A percentile compares a stretch with the other conserved stretches of the same genome.
These are phyloP conservation scores for Sporormia fimetaria DNA, from an alignment of 495 filamentous ascomycete species.

Conservation along the genomic window DNA sequence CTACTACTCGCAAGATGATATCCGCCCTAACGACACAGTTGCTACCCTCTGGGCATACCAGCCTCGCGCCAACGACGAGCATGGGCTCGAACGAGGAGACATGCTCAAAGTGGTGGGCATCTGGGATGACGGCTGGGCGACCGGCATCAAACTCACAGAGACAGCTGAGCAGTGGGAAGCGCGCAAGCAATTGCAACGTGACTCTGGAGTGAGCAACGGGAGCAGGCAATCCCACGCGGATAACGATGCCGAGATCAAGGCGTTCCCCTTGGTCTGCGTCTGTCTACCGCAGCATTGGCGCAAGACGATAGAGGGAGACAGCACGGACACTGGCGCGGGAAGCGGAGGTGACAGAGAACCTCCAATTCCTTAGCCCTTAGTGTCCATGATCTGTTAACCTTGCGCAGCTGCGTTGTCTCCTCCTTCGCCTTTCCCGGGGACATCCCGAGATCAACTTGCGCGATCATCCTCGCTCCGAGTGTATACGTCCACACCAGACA, in stretches of 20 bases:
- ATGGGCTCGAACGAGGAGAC: slow-evolving; percentile 85
- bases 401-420: slow-evolving; percentile 9
- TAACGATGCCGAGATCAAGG: slow-evolving; percentile 80
- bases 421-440: neutral
- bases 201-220: slow-evolving; percentile 85
- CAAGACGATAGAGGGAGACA: slow-evolving; percentile 87
- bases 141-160: slow-evolving; percentile 71
- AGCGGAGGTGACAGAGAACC: slow-evolving; percentile 18
- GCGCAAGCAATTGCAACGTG: slow-evolving; percentile 64
- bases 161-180: slow-evolving; percentile 81
- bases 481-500: too few relatives aligned
- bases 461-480: too few relatives aligned
- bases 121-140: slow-evolving; percentile 99
- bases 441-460: too few relatives aligned
- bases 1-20: slow-evolving; percentile 96
- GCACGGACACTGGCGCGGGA: slow-evolving; percentile 16
- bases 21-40: slow-evolving; percentile 82
- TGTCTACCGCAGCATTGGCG: slow-evolving; percentile 96
- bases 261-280: slow-evolving; percentile 95
- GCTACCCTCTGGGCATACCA: slow-evolving; percentile 94
- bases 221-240: slow-evolving; percentile 52
- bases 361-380: slow-evolving; percentile 18
- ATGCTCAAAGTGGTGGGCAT: slow-evolving; percentile 98
- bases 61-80: slow-evolving; percentile 86
- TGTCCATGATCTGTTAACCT: slow-evolving; percentile 16